A percentile compares a stretch with the other conserved stretches of the same genome.
Conservation (phyloP, 441 rosid species). For the Geranium incanum region DNA sequence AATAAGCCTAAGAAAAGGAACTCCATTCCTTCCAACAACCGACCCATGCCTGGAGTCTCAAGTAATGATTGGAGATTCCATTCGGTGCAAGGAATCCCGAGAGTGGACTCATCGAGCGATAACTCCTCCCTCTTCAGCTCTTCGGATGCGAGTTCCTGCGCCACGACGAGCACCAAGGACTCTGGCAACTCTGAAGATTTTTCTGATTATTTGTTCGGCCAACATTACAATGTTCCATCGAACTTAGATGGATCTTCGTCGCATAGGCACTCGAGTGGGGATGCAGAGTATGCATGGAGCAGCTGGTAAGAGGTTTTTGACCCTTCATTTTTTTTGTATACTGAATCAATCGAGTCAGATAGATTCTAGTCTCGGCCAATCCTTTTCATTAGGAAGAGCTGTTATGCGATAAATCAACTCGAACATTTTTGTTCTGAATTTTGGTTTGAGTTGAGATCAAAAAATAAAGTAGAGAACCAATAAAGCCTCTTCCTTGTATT, state of each 20-base stretch:
- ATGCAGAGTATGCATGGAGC: not conserved
- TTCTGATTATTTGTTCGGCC: not conserved
- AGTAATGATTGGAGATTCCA: conserved; percentile 43
- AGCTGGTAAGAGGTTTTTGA: not conserved
- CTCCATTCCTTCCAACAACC: conserved; percentile 18
- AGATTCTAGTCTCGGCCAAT: too few relatives aligned
- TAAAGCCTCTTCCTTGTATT: too few relatives aligned
- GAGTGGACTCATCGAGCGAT: conserved; percentile 81
- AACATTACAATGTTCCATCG: not conserved
- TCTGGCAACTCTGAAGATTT: not conserved
- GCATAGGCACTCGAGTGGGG: not conserved
- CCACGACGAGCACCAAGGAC: not conserved
- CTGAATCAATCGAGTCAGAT: too few relatives aligned
- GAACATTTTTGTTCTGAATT: not conserved
- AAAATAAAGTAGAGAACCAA: too few relatives aligned
- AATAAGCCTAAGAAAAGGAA: not conserved
- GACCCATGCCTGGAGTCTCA: conserved; percentile 18
- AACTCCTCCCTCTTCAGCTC: conserved; percentile 70
- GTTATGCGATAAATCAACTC: not conserved
- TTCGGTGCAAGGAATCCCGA: conserved; percentile 49
- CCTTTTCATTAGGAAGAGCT: too few relatives aligned
- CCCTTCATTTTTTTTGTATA: too few relatives aligned
- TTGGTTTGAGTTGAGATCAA: too few relatives aligned
- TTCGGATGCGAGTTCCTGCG: conserved; percentile 73
- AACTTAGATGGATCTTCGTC: too few relatives aligned